phyloP scores from a whole-genome alignment of 73 alveolate genomes.

The Paraurostyla sp. region DNA sequence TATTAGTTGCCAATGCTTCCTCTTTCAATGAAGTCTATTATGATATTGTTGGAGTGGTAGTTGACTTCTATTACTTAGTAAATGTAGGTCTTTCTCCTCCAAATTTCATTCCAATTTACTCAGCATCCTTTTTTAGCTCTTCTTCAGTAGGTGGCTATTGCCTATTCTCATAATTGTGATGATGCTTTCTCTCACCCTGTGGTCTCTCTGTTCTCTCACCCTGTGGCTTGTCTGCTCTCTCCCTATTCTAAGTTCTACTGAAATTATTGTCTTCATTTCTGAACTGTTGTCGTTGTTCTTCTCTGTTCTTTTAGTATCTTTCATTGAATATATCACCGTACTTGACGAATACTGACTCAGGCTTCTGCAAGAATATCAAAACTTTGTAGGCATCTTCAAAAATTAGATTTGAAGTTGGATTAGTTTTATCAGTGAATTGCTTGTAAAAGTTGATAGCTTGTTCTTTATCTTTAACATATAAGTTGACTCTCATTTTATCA shows the following conservation, averaged over 20 bases:
- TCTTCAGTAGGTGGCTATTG: not conserved
- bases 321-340: not conserved
- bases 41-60: no score
- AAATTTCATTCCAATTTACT: not conserved
- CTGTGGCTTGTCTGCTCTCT: not conserved
- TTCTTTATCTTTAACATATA: not conserved
- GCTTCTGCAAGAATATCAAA: not conserved
- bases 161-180: not conserved
- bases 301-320: not conserved
- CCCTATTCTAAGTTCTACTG: not conserved
- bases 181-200: not conserved
- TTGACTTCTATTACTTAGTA: not conserved
- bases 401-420: not conserved
- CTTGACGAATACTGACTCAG: not conserved
- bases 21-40: no score
- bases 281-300: no score
- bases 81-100: conserved; percentile 17
- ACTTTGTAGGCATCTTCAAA: not conserved
- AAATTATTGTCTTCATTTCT: not conserved
- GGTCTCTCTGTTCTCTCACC: not conserved
- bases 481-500: not conserved
- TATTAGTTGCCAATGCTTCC: no score
- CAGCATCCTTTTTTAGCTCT: conserved; percentile 9
- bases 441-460: not conserved
- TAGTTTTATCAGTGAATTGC: not conserved